Evolutionary conservation across 495 filamentous ascomycete species (phyloP).

Genomic region (Lophiotrema nucula): DNA sequence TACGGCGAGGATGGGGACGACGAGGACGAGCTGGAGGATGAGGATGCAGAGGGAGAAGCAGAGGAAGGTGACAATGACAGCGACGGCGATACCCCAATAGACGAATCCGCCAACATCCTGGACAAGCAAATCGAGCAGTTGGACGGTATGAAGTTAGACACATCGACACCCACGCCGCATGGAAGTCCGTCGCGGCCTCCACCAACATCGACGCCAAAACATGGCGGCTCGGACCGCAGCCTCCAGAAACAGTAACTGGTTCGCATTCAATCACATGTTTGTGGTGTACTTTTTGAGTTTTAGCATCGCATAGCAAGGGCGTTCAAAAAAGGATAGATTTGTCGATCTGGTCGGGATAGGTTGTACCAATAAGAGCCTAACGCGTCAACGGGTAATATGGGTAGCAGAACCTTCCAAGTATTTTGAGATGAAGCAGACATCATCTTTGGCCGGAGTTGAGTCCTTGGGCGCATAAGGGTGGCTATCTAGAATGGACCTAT

Average conservation of each 20-base stretch:
- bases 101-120: slow-evolving; percentile 1
- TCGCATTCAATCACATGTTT: too few relatives aligned
- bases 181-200: background rate
- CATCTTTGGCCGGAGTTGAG: too few relatives aligned
- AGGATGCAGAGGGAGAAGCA: slow-evolving; percentile 36
- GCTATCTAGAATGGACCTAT: too few relatives aligned
- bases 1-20: slow-evolving; percentile 43
- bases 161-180: slow-evolving; percentile 24
- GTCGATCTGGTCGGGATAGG: too few relatives aligned
- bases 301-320: background rate
- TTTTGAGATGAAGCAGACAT: too few relatives aligned
- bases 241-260: background rate
- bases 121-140: background rate
- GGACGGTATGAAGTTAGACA: slow-evolving; percentile 8
- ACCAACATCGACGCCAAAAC: background rate
- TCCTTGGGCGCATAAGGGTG: too few relatives aligned
- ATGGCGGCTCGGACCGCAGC: background rate
- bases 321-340: background rate
- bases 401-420: too few relatives aligned
- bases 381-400: too few relatives aligned
- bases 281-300: too few relatives aligned
- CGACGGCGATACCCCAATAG: slow-evolving; percentile 23
- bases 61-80: slow-evolving; percentile 30
- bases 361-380: background rate
- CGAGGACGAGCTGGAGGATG: slow-evolving; percentile 44